Base-by-base conservation (phyloP, 2,329 filamentous ascomycete species). In the Chaetomiaceae sp. region DNA sequence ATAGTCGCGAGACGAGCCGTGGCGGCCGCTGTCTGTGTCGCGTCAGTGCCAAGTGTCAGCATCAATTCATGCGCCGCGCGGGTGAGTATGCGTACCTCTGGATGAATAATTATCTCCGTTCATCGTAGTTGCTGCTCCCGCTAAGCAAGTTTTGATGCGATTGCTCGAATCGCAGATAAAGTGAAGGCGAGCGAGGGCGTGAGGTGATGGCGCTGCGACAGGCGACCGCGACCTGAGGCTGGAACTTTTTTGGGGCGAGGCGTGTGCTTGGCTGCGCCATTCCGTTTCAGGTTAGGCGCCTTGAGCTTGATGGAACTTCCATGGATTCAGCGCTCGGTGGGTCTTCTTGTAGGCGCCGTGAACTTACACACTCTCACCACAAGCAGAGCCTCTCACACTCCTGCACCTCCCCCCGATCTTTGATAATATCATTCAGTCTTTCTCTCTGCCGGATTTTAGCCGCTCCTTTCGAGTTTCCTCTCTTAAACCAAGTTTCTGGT, bases 101-200 rank as follows among this genome's bases (percentile, higher is more conserved):
- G 86, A 83, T 65, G 83, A 82, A 70, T 91, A 92, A 68, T 77
- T 85, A 69, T 92, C 87, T 66, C 87, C 87, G 85, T 92, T 92
- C 88, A 93, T 93, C 48, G 40, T 53, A 41, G 50, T 50, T 44
- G 41, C 39, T 44, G 31, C 23, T 54, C 39, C 20, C 37, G 46
- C 37, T 49, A 35, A 23, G 14, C 39, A 14, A 19, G 23, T 44
- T 43, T 37, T 50, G 51, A 59, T 56, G 55, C 31, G 51, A 51
- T 44, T 4, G 8, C 5, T 42, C 21, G 34, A 35, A 45, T 50
- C 44, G 45, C 48, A 27, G 42, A 31, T 41, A 27, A 27, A 12
- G 33, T 21, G 41, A 31, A 25, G 31, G 37, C 19, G 31, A 13
- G 44, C n/a, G 37, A 30, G 40, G n/a, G 30, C 23, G 30, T 39